Percentiles rank a stretch among this genome's conserved stretches.
Conservation (phyloP, 306 rosid species). For the Cucurbita pepo region DNA sequence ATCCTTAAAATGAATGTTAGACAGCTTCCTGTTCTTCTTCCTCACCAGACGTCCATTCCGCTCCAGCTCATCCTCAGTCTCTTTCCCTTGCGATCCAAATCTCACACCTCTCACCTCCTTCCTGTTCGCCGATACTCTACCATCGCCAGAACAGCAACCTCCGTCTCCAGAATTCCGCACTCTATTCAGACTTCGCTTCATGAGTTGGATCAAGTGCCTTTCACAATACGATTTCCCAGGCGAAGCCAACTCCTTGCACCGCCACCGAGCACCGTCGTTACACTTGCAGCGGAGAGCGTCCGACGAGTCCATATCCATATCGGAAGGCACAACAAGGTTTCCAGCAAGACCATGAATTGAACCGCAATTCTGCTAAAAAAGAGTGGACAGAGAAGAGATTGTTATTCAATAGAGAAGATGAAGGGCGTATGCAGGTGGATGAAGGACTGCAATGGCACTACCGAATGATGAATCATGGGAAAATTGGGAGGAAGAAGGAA, state of each 20-base stretch:
- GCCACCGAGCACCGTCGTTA: constrained; percentile 18
- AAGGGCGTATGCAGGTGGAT: neutral
- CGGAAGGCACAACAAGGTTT: neutral
- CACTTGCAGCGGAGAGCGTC: constrained; percentile 21
- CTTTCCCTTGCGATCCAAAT: constrained; percentile 6
- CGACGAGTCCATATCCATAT: neutral
- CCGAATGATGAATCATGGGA: neutral
- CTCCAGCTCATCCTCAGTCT: constrained; percentile 6
- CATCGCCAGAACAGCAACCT: neutral
- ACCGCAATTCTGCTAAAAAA: neutral
- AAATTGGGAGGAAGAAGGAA: neutral
- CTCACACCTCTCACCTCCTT: neutral
- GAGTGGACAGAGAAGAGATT: neutral
- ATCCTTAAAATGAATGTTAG: constrained; percentile 4
- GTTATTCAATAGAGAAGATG: neutral
- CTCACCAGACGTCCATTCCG: constrained; percentile 1
- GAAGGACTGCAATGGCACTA: neutral
- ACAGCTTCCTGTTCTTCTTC: neutral
- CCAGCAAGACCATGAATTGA: neutral
- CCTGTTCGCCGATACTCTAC: constrained; percentile 3
- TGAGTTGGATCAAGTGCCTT: constrained; percentile 16
- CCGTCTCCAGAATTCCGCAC: neutral
- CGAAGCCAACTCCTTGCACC: constrained; percentile 6
- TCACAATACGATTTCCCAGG: constrained; percentile 17
- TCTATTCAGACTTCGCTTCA: constrained; percentile 1